Evolutionary conservation across 345 rosid species (phyloP).

Genomic region (Gossypium mustelinum): DNA sequence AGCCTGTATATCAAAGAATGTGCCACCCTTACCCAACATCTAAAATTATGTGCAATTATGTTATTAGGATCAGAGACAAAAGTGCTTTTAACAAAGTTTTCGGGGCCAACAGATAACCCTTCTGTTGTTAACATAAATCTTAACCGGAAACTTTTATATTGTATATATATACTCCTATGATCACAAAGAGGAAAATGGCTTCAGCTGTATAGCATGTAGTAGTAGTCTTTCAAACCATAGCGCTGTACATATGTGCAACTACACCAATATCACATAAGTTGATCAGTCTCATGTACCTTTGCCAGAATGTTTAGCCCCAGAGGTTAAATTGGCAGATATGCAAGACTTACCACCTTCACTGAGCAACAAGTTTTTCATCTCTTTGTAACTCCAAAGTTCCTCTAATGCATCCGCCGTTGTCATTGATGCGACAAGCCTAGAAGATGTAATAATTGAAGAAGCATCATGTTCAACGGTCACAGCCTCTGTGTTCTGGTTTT

Average conservation of each 20-base stretch:
- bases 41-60: neutral
- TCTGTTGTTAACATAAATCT: neutral
- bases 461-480: constrained; percentile 27
- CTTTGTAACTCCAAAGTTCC: constrained; percentile 68
- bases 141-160: neutral
- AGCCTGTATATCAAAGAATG: neutral
- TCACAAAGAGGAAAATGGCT: neutral
- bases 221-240: constrained; percentile 18
- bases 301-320: constrained; percentile 19
- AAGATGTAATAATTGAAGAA: constrained; percentile 42
- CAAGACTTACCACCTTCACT: constrained; percentile 40
- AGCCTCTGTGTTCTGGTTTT: constrained; percentile 19
- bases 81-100: constrained; percentile 10
- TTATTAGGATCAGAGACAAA: neutral
- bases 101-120: neutral
- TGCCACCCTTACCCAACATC: neutral
- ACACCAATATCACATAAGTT: constrained; percentile 2
- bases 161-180: neutral
- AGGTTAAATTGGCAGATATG: constrained; percentile 13
- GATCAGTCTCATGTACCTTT: constrained; percentile 13
- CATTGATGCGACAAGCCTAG: constrained; percentile 43
- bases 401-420: constrained; percentile 90
- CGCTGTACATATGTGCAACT: constrained; percentile 24
- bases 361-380: constrained; percentile 57
- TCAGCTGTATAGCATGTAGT: constrained; percentile 11